Base-by-base conservation (phyloP, 2,329 filamentous ascomycete species). In the Magnaporthales sp. region DNA sequence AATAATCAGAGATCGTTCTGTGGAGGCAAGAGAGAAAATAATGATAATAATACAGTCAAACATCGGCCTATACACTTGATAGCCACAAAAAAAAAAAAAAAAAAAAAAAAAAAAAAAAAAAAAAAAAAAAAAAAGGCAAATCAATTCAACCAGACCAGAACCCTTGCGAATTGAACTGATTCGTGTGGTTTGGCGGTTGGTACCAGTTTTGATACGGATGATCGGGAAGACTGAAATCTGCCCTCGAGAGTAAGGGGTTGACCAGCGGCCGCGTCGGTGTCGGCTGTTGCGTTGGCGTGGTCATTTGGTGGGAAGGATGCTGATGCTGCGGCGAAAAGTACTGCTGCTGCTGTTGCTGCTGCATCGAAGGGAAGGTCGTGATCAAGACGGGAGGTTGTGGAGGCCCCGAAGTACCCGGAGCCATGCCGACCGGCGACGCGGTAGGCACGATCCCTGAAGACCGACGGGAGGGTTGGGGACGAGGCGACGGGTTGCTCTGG, bases 131-230 rank as follows among this genome's bases (percentile, higher is more conserved):
- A 13, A 27, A 19, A 15, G 10, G 9, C 2, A 31, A n/a, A 22
- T 6, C 1, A 13, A 24, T 9, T 60, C 13, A 65, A 15, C 64
- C 64, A 13, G 64, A 32, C 64, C 46, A 65, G 51, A 65, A 68
- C 26, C 67, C 61, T 11, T 67, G 65, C 4, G 66, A 63, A 26
- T 62, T 65, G 15, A 68, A 70, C 19, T 66, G 30, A 4, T 62
- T 67, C 26, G 69, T 66, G 29, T 70, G 67, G 27, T 84, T 90
- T 1, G 91, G 90, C 46, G 91, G 89, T 69, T 92, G 88, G 72
- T 94, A 96, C 77, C 89, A 89, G 64, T 88, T 87, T 73, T 92
- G 89, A 73, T 95, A 96, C 1, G 92, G 91, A 76, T 93, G 91
- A 70, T 92, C 89, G 4, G 91, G 89, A 71, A 89, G 81, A 27